phyloP scores from a whole-genome alignment of 768 basidiomycete species.

The Mycena amicta region DNA sequence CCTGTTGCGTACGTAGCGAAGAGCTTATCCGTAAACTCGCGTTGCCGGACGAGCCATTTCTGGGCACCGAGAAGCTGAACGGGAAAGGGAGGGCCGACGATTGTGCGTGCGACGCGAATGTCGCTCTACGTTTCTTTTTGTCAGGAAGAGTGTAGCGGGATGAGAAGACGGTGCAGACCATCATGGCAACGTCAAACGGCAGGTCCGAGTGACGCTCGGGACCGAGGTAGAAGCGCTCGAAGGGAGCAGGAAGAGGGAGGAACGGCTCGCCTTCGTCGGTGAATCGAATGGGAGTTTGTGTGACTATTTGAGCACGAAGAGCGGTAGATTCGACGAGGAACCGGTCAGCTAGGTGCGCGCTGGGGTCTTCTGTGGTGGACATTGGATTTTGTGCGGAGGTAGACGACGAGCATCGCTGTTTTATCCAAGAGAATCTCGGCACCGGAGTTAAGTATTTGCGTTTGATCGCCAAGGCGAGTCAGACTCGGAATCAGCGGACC shows the following conservation, averaged over 20 bases:
- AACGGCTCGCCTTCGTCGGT: constrained; percentile 12
- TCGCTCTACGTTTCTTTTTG: no score
- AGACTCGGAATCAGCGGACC: no score
- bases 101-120: constrained; percentile 16
- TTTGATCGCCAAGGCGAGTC: no score
- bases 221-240: constrained; percentile 13
- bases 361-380: no score
- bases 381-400: no score
- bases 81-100: constrained; percentile 19
- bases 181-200: constrained; percentile 15
- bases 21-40: background rate
- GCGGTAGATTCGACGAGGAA: constrained; percentile 14
- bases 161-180: constrained; percentile 8
- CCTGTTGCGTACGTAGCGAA: constrained; percentile 13
- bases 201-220: constrained; percentile 16
- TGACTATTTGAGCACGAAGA: constrained; percentile 5
- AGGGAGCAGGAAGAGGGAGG: constrained; percentile 16
- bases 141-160: no score
- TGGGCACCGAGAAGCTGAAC: background rate
- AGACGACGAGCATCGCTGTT: no score
- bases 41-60: constrained; percentile 12
- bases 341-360: background rate
- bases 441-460: no score
- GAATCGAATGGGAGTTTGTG: constrained; percentile 18
- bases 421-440: no score